Base-by-base conservation (phyloP, 2,329 filamentous ascomycete genomes). In the Ascochyta viciae-villosae region DNA sequence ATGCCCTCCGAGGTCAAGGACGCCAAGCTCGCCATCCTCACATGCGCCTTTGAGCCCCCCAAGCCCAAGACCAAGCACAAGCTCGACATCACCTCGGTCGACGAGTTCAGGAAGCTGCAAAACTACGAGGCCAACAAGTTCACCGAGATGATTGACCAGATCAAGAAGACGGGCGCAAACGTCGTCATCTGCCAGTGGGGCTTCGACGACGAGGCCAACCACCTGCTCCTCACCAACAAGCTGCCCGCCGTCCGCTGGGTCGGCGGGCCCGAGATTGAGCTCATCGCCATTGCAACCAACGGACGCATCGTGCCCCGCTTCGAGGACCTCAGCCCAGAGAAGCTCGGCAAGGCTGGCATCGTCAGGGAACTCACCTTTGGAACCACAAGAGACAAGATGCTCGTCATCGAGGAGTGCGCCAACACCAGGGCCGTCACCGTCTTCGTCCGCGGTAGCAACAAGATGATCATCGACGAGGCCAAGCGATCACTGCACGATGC, bases 61-160 rank as follows among this genome's bases (percentile, higher is more conserved):
- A 99, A 99, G 85, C 95, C 95, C 66, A 99, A 99, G 87, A 99
- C 95, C 43, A 99, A 99, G 86, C 95, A 99, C 81, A 96, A 97
- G 83, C 86, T 99, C 60, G 95, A 99, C 74, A 99, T 99, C 74
- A 95, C 92, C 53, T 91, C 88, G 38, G 94, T 99, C 7, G 94
- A 98, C 67, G 95, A 99, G 81, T 99, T 96, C 84, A 97, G 96
- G 84, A 95, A 96, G 80, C 82, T 99, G 64, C 95, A 99, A 75
- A 91, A 85, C 67, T 99, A 99, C 81, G 95, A 99, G 80, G 89
- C 89, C 70, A 90, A 91, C 75, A 99, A 98, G 81, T 99, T 99
- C 75, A 86, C 91, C 56, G 94, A 98, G 81, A 99, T 99, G 95
- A 97, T 99, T 70, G 85, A 96, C 75, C 91, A 97, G 79, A 95